Evolutionary conservation across 2,329 filamentous ascomycete genomes (phyloP).

Genomic region (Aspergillus tanneri): DNA sequence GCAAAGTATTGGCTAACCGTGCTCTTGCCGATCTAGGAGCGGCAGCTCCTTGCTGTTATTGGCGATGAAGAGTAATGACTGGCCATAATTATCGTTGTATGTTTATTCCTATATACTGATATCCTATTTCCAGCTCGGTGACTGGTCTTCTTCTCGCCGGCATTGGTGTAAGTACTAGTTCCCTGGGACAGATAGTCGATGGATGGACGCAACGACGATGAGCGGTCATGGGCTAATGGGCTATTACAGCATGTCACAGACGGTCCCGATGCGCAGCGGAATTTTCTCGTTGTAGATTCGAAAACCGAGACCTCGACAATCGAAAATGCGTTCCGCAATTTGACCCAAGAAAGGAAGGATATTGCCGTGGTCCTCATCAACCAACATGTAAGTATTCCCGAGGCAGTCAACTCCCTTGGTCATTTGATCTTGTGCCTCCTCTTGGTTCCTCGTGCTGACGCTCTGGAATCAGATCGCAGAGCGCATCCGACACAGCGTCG

Average conservation of each 20-base stretch:
- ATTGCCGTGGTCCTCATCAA: conserved; percentile 97
- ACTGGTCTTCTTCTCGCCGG: conserved; percentile 93
- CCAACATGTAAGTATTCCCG: conserved; percentile 70
- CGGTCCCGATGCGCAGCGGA: conserved; percentile 87
- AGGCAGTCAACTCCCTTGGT: background rate
- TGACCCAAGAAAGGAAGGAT: conserved; percentile 88
- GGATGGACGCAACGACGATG: background rate
- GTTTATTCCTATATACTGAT: conserved; percentile 17
- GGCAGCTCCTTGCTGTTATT: conserved; percentile 95
- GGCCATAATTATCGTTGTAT: too few relatives aligned
- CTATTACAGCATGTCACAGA: conserved; percentile 76
- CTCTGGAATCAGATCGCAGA: conserved; percentile 71
- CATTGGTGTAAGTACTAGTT: conserved; percentile 69
- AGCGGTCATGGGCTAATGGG: conserved; percentile 6
- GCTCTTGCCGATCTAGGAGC: conserved; percentile 56
- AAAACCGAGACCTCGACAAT: conserved; percentile 90
- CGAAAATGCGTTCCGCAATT: conserved; percentile 84
- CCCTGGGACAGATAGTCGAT: background rate
- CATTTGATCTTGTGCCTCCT: background rate
- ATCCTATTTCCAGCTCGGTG: conserved; percentile 69
- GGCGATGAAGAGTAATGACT: conserved; percentile 73
- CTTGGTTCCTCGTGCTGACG: background rate
- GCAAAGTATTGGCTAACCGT: conserved; percentile 33
- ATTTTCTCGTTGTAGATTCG: conserved; percentile 92
- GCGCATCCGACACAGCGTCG: conserved; percentile 84